These are phyloP conservation scores for Hamigera avellanea DNA, from an alignment of 495 filamentous ascomycete species.

Conservation along the genomic window DNA sequence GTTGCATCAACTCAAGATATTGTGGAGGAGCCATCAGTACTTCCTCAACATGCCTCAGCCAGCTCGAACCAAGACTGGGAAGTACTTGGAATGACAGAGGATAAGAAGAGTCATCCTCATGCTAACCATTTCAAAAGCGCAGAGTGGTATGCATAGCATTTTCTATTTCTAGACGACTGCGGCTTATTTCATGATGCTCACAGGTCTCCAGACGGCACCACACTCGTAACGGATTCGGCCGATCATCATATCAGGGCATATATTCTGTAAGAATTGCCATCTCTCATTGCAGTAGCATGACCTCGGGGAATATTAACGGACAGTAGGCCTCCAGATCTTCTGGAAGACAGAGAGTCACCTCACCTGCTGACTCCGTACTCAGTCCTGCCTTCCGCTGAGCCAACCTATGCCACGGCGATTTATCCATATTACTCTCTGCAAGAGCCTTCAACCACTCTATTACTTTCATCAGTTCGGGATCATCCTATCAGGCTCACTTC, in stretches of 20 bases:
- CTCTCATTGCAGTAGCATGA: neutral
- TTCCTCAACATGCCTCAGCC: neutral
- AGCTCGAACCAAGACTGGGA: neutral
- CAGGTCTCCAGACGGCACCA: conserved; percentile 75
- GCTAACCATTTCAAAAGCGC: conserved; percentile 46
- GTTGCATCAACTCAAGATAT: conserved; percentile 18
- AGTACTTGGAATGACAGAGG: neutral
- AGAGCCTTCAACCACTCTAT: conserved; percentile 51
- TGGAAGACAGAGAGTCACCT: conserved; percentile 38
- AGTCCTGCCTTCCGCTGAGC: conserved; percentile 47
- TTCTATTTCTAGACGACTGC: neutral
- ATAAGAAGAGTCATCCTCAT: neutral
- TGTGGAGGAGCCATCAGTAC: neutral
- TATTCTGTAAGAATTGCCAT: conserved; percentile 41
- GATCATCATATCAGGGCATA: conserved; percentile 59
- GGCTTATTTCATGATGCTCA: neutral
- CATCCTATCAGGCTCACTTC: conserved; percentile 69
- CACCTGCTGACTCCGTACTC: conserved; percentile 49
- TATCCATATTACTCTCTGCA: conserved; percentile 64
- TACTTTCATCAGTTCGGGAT: conserved; percentile 55
- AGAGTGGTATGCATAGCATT: conserved; percentile 39
- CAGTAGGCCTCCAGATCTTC: conserved; percentile 50
- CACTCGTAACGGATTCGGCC: conserved; percentile 60
- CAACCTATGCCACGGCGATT: conserved; percentile 57
- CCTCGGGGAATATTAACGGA: neutral